A percentile compares a stretch with the other conserved stretches of the same genome.
These are phyloP conservation scores for Boletales sp. DNA, from an alignment of 768 basidiomycete genomes.

Conservation along the genomic window DNA sequence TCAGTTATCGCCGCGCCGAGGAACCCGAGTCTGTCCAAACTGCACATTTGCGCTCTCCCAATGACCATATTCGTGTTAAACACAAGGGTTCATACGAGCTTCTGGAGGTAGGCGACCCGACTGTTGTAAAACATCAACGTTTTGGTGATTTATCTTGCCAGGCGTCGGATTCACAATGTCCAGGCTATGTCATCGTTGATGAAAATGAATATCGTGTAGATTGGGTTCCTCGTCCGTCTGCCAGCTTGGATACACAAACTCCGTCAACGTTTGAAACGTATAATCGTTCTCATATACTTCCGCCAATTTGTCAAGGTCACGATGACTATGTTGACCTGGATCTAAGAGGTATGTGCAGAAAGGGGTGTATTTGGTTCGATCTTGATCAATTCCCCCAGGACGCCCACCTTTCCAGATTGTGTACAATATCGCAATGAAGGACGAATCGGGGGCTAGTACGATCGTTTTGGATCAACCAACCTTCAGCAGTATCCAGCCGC, in stretches of 20 bases:
- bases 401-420: constrained; percentile 91
- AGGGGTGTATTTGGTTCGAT: not conserved
- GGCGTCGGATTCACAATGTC: constrained; percentile 84
- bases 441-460: constrained; percentile 65
- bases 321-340: constrained; percentile 83
- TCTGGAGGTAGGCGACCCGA: constrained; percentile 45
- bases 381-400: constrained; percentile 40
- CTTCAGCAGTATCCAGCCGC: constrained; percentile 80
- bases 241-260: constrained; percentile 59
- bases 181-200: constrained; percentile 60
- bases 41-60: constrained; percentile 52
- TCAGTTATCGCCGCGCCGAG: constrained; percentile 64
- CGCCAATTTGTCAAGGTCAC: constrained; percentile 78
- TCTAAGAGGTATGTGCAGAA: constrained; percentile 53
- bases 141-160: constrained; percentile 26
- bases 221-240: constrained; percentile 78
- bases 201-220: constrained; percentile 67
- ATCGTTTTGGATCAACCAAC: constrained; percentile 71
- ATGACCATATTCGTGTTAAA: constrained; percentile 70
- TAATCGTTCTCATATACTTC: constrained; percentile 73
- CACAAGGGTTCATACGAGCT: constrained; percentile 77
- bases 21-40: constrained; percentile 38
- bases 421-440: constrained; percentile 78
- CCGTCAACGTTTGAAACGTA: constrained; percentile 53
- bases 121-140: not conserved